phyloP scores from a whole-genome alignment of 2,329 filamentous ascomycete species.

The Cladosporium sp. region DNA sequence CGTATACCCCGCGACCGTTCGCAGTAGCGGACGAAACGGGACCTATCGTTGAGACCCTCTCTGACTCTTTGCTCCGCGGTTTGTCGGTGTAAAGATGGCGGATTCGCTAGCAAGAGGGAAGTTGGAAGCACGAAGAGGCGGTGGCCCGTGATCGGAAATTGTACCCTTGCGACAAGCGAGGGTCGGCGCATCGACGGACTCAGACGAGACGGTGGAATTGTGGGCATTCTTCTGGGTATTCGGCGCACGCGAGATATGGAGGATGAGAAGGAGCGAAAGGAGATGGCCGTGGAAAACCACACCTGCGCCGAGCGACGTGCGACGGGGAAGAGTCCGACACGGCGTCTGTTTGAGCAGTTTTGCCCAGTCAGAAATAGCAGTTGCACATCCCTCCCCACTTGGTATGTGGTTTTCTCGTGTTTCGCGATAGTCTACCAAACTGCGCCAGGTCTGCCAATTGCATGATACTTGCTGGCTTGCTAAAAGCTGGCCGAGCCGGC shows the following conservation, averaged over 20 bases:
- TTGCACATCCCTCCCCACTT: conserved; percentile 10
- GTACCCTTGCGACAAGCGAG: background rate
- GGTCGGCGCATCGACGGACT: background rate
- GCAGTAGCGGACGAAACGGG: background rate
- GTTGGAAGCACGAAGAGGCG: background rate
- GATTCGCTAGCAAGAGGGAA: background rate
- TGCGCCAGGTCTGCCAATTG: background rate
- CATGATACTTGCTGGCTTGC: background rate
- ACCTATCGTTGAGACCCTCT: background rate
- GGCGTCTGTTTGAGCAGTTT: background rate
- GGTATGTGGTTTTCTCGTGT: conserved; percentile 4
- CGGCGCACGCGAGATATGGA: conserved; percentile 3
- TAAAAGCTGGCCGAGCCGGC: conserved; percentile 2
- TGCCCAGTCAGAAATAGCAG: background rate
- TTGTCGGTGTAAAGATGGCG: conserved; percentile 1
- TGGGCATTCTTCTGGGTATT: background rate
- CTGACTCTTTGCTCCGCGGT: background rate
- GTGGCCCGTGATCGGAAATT: conserved; percentile 7
- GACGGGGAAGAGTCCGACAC: background rate
- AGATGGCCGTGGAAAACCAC: background rate
- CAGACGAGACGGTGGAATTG: background rate
- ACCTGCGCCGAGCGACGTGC: background rate
- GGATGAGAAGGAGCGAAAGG: background rate
- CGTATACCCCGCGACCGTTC: conserved; percentile 6
- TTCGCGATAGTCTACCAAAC: conserved; percentile 2